phyloP scores from a whole-genome alignment of 169 alveolate genomes.

The Plasmodium yoelii region DNA sequence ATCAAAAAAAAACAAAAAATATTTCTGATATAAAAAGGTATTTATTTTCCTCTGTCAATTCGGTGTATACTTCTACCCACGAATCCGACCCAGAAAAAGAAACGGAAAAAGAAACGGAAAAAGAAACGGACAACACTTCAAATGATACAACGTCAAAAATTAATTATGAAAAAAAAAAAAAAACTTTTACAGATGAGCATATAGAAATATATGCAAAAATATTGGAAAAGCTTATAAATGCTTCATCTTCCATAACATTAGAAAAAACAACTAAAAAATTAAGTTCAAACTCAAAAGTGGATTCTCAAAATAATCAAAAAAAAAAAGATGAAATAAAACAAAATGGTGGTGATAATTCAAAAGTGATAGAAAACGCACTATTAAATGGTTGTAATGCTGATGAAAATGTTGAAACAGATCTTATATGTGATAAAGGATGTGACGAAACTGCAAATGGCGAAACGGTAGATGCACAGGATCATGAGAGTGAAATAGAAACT shows the following conservation, averaged over 20 bases:
- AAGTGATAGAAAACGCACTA: too few relatives aligned
- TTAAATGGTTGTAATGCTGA: too few relatives aligned
- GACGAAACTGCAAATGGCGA: background rate
- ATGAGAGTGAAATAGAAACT: background rate
- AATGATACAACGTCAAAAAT: background rate
- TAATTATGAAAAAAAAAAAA: conserved; percentile 3
- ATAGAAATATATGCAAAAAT: conserved; percentile 44
- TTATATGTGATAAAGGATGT: conserved; percentile 1
- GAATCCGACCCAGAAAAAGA: too few relatives aligned
- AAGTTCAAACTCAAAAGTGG: too few relatives aligned
- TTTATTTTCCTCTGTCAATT: conserved; percentile 25
- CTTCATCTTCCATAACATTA: background rate
- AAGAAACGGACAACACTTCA: too few relatives aligned
- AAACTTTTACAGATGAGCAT: conserved; percentile 52
- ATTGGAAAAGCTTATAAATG: conserved; percentile 26
- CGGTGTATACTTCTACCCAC: background rate
- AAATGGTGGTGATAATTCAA: background rate
- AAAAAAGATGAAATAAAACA: background rate
- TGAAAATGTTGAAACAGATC: too few relatives aligned
- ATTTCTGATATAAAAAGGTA: conserved; percentile 15
- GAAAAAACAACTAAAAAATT: too few relatives aligned
- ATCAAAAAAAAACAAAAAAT: conserved; percentile 12
- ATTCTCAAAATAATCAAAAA: too few relatives aligned
- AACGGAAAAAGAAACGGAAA: too few relatives aligned
- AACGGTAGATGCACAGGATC: background rate